These are phyloP conservation scores for Penicillium psychrosexuale DNA, from an alignment of 2,329 filamentous ascomycete species.

Conservation along the genomic window DNA sequence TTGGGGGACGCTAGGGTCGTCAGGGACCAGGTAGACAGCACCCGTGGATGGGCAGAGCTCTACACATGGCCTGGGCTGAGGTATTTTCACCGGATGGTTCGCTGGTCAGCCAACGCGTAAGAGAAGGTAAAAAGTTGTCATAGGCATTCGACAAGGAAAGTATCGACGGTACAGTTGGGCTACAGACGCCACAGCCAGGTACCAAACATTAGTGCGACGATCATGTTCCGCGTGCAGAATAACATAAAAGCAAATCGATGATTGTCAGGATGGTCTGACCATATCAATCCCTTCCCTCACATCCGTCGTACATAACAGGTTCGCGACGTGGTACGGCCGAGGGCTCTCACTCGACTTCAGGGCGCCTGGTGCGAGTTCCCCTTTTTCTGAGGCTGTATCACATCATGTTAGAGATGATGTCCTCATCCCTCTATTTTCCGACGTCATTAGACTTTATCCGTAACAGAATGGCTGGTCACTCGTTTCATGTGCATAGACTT, in stretches of 20 bases:
- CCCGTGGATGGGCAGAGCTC: background rate
- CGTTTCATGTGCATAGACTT: constrained; percentile 3
- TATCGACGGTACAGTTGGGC: constrained; percentile 15
- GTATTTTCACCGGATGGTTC: constrained; percentile 3
- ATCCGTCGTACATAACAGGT: constrained; percentile 2
- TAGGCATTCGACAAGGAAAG: constrained; percentile 5
- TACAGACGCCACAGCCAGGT: constrained; percentile 8
- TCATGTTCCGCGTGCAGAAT: constrained; percentile 16
- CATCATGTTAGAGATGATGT: background rate
- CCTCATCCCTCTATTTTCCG: background rate
- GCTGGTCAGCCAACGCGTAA: constrained; percentile 4
- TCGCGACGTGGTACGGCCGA: background rate
- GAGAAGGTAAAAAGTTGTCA: constrained; percentile 2
- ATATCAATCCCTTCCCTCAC: constrained; percentile 6
- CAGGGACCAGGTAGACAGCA: background rate
- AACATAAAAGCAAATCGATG: background rate
- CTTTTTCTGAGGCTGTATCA: background rate
- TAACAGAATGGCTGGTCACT: background rate
- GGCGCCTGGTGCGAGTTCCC: background rate
- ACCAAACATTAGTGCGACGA: constrained; percentile 13
- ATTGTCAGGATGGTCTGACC: constrained; percentile 12
- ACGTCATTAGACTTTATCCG: background rate
- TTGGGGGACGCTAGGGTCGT: background rate
- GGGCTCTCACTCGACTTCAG: background rate
- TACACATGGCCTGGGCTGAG: background rate